Conservation (phyloP, 139 green algal species). For the Protoeuglena noctilucae region DNA sequence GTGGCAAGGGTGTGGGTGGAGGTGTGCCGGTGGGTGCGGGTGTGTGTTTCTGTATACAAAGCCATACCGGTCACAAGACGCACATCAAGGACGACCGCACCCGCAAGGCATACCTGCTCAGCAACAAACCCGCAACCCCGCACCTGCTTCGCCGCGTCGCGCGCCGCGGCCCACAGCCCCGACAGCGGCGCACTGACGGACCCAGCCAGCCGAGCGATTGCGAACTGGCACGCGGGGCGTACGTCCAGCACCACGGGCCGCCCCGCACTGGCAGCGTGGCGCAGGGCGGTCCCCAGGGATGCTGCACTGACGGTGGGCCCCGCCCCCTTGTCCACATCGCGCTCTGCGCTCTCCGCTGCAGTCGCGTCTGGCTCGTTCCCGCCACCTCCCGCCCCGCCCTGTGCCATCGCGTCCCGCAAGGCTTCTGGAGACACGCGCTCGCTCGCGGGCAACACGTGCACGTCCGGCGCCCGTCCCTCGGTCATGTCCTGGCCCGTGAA, state of each 20-base stretch:
- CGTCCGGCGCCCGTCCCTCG: background rate
- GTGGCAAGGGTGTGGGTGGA: background rate
- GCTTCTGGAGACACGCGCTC: no score
- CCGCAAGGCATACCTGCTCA: background rate
- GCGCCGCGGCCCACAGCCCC: background rate
- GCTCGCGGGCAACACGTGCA: background rate
- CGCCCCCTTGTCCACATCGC: constrained; percentile 2
- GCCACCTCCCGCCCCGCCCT: background rate
- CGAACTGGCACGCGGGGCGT: constrained; percentile 47
- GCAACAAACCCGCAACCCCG: background rate
- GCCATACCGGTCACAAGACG: background rate
- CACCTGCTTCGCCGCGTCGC: background rate
- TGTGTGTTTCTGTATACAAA: no score
- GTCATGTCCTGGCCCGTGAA: background rate
- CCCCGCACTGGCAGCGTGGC: background rate
- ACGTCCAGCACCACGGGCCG: constrained; percentile 55
- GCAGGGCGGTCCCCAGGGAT: background rate
- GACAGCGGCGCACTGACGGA: constrained; percentile 2
- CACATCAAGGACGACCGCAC: background rate
- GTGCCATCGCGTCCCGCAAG: background rate
- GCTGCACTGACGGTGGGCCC: background rate
- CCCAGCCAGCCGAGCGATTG: constrained; percentile 28
- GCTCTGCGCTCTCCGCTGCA: background rate
- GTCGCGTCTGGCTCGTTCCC: background rate
- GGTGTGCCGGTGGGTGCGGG: background rate